A percentile compares a stretch with the other conserved stretches of the same genome.
Conservation (phyloP, 2,329 filamentous ascomycete species). For the Penicillium sp. region DNA sequence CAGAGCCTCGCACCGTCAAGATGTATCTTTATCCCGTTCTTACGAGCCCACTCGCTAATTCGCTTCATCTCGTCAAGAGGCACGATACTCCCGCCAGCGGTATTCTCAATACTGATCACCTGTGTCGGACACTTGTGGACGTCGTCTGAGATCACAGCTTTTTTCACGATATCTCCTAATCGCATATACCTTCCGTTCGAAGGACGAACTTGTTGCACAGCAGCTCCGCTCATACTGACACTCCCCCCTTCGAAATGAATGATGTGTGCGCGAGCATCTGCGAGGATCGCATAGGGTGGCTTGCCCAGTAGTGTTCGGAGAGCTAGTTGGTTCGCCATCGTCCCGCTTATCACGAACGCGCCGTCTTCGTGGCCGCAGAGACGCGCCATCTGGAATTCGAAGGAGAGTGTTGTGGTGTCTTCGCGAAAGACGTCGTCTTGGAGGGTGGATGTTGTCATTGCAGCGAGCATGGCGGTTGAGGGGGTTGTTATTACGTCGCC, state of each 20-base stretch:
- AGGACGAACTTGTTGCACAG: background rate
- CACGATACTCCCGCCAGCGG: background rate
- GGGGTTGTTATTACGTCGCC: too few relatives aligned
- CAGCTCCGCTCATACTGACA: background rate
- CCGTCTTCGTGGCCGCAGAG: background rate
- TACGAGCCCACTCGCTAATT: background rate
- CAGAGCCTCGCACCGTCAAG: background rate
- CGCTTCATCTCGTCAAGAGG: background rate
- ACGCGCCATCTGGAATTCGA: too few relatives aligned
- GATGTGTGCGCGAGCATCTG: background rate
- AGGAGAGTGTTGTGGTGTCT: too few relatives aligned
- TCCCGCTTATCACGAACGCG: background rate
- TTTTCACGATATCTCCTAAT: background rate
- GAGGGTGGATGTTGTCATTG: too few relatives aligned
- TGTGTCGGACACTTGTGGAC: background rate
- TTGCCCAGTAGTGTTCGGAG: background rate
- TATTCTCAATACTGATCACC: slow-evolving; percentile 4
- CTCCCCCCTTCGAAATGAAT: background rate
- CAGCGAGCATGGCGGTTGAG: too few relatives aligned
- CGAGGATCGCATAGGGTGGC: background rate
- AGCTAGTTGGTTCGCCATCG: slow-evolving; percentile 2
- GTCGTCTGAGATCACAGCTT: background rate
- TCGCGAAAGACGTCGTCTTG: too few relatives aligned
- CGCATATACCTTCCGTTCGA: slow-evolving; percentile 1
- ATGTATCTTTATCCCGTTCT: background rate